Percentiles rank a stretch among this genome's conserved stretches.
Evolutionary conservation across 768 basidiomycete genomes (phyloP).

Genomic region (Lepiota venenata): DNA sequence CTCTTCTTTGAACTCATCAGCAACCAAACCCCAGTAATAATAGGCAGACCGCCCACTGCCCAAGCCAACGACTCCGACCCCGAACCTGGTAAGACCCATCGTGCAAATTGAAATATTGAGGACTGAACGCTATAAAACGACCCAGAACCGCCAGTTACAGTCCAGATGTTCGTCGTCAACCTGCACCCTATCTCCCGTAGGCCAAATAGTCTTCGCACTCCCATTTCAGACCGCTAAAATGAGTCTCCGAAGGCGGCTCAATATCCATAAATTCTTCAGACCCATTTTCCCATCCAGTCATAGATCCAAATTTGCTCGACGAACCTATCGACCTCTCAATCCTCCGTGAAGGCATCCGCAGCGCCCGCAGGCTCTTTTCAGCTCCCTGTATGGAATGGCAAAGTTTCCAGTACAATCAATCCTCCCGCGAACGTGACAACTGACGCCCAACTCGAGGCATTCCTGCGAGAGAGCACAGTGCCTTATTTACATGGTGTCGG

Average conservation of each 20-base stretch:
- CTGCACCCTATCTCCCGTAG: constrained; percentile 6
- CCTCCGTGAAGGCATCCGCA: constrained; percentile 11
- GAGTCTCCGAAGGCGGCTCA: constrained; percentile 3
- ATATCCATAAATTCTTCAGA: not conserved
- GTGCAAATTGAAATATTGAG: not conserved
- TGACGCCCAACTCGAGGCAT: constrained; percentile 8
- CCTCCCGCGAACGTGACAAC: constrained; percentile 2
- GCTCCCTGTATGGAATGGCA: constrained; percentile 5
- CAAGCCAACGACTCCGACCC: not conserved
- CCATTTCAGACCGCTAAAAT: not conserved
- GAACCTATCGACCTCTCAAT: constrained; percentile 10
- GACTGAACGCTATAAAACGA: too few relatives aligned
- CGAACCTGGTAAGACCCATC: not conserved
- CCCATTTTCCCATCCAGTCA: constrained; percentile 9
- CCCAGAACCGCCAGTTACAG: not conserved
- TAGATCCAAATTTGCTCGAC: constrained; percentile 6
- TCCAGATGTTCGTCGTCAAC: constrained; percentile 3
- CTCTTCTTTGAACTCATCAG: not conserved
- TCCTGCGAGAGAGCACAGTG: constrained; percentile 16
- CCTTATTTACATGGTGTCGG: constrained; percentile 29
- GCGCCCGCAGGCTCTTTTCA: constrained; percentile 9
- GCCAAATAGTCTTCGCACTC: not conserved
- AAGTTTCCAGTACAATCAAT: not conserved
- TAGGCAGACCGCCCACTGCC: not conserved
- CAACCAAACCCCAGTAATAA: not conserved